phyloP scores from a whole-genome alignment of 345 rosid species.

The Jatropha curcas region DNA sequence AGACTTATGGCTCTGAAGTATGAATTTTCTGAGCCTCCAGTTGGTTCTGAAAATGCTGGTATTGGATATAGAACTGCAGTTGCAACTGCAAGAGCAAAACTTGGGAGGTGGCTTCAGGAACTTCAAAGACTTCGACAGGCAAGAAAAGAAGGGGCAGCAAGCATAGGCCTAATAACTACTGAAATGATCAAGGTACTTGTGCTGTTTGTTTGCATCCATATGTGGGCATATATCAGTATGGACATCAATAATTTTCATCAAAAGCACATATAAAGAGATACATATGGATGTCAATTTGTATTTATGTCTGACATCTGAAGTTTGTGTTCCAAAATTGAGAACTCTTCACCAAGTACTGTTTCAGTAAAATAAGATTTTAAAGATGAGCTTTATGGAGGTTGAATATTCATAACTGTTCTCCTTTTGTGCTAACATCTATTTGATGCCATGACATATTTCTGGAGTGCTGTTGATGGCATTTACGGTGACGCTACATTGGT shows the following conservation, averaged over 20 bases:
- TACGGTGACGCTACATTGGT: background rate
- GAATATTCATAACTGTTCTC: background rate
- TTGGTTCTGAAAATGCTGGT: constrained; percentile 51
- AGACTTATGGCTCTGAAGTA: constrained; percentile 76
- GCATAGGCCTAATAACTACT: constrained; percentile 61
- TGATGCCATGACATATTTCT: background rate
- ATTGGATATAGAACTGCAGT: constrained; percentile 66
- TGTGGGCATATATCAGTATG: background rate
- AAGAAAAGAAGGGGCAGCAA: constrained; percentile 75
- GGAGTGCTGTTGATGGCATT: background rate
- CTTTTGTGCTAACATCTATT: background rate
- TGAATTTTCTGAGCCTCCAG: constrained; percentile 53
- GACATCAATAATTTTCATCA: background rate
- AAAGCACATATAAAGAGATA: background rate
- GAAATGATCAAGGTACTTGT: constrained; percentile 70
- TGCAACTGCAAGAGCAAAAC: constrained; percentile 69
- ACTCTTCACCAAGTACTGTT: background rate
- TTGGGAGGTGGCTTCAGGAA: constrained; percentile 84
- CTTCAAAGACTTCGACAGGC: constrained; percentile 79
- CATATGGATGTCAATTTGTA: background rate
- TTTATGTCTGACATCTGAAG: background rate
- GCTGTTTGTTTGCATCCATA: constrained; percentile 2
- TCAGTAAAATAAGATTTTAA: background rate
- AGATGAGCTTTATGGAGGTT: background rate
- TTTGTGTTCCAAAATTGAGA: constrained; percentile 1